Conservation (phyloP, 306 rosid species). For the Ormosia semicastrata region DNA sequence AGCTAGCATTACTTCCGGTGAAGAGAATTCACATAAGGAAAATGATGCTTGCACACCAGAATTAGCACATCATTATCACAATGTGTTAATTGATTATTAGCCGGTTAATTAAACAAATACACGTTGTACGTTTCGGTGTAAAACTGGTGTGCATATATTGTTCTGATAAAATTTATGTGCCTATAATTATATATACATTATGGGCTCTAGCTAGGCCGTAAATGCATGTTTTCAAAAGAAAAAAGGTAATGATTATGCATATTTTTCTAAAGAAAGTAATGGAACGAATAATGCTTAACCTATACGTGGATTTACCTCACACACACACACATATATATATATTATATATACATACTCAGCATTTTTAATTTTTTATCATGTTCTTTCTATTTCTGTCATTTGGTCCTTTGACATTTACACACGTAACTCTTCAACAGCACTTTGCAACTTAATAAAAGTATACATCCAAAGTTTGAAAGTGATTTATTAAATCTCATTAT, state of each 20-base stretch:
- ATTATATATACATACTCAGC: not conserved
- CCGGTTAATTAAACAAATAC: no score
- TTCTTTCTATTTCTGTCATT: not conserved
- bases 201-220: not conserved
- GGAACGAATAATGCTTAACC: not conserved
- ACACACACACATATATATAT: not conserved
- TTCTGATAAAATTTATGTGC: not conserved
- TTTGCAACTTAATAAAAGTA: not conserved
- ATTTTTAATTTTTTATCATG: no score
- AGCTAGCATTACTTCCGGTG: not conserved
- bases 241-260: not conserved
- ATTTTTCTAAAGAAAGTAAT: not conserved
- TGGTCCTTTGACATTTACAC: not conserved
- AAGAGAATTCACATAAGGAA: not conserved
- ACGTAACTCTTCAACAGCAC: not conserved
- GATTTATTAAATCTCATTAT: not conserved
- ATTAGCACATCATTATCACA: not conserved
- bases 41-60: not conserved
- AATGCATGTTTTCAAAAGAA: not conserved
- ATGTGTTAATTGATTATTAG: not conserved
- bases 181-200: no score
- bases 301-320: not conserved
- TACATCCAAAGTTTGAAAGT: not conserved
- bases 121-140: no score
- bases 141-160: no score